Conservation (phyloP, 2,329 filamentous ascomycete species). For the Talaromyces sp. region DNA sequence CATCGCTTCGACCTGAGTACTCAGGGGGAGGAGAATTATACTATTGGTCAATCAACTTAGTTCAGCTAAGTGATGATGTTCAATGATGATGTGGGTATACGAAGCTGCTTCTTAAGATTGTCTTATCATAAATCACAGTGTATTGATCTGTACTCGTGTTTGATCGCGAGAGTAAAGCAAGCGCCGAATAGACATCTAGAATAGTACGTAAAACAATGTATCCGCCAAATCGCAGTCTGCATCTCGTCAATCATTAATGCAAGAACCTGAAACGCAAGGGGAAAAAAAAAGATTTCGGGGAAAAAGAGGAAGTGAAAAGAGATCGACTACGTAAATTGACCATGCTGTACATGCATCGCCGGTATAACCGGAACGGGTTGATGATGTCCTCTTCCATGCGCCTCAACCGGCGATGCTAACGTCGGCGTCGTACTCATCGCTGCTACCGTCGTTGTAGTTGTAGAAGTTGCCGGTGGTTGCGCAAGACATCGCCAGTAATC, state of each 20-base stretch:
- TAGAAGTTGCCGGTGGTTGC: background rate
- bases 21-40: background rate
- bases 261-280: too few relatives aligned
- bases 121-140: background rate
- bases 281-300: background rate
- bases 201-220: background rate
- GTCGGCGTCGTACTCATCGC: background rate
- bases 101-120: too few relatives aligned
- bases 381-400: background rate
- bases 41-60: background rate
- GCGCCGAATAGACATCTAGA: background rate
- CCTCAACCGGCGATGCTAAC: background rate
- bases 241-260: background rate
- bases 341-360: slow-evolving; percentile 7
- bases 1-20: background rate
- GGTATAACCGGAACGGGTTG: background rate
- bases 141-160: background rate
- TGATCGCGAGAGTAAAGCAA: background rate
- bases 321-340: slow-evolving; percentile 4
- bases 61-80: background rate
- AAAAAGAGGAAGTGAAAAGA: background rate
- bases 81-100: background rate
- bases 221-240: background rate
- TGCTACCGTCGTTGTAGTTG: background rate
- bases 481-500: slow-evolving; percentile 18